Evolutionary conservation across 345 rosid species (phyloP), one percentile per base, ranked within the genome.

Genomic region (Camelina neglecta): DNA sequence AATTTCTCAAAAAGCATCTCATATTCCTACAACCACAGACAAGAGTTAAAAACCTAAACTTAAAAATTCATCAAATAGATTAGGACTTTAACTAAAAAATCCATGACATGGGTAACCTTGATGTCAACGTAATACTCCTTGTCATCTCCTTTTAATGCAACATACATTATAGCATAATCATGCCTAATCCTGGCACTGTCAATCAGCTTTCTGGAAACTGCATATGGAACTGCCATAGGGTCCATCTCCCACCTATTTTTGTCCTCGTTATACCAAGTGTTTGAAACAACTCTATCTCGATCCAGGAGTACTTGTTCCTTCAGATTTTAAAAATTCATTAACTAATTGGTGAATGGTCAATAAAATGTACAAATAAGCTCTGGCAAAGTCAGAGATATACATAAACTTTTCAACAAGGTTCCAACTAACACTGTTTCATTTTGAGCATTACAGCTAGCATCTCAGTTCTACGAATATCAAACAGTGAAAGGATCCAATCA

Each of bases 231-330:
- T 64, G 93, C 97, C 74, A 89, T 72, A 26, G 92, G 87, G 79
- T 91, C 90, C 84, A 93, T 91, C 85, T 93, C 98, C 97, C 98
- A 89, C 86, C 90, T 81, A 53, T 75, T 75, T 71, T 84, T 91
- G 65, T 85, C 88, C 80, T 93, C 92, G 81, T 84, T 89, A 82
- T 80, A 88, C 96, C 98, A 93, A 56, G 97, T 93, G 71, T 86
- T 91, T 63, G 96, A 84, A 73, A 88, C 81, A 69, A 93, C 96
- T 81, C 96, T 86, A 84, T 93, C 98, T 67, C 98, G 86, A 81
- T 86, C 97, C 68, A 91, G 72, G 76, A 93, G 97, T 83, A 91
- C 79, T 26, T 79, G 90, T 73, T 91, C 97, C 98, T 93, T 79
- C 67, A 80, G 73, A 74, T 56, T 61, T 4, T 0, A 74, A 68